Evolutionary conservation across 2,329 filamentous ascomycete genomes (phyloP), one percentile per base, ranked within the genome.

Genomic region (Colletotrichum sojae): DNA sequence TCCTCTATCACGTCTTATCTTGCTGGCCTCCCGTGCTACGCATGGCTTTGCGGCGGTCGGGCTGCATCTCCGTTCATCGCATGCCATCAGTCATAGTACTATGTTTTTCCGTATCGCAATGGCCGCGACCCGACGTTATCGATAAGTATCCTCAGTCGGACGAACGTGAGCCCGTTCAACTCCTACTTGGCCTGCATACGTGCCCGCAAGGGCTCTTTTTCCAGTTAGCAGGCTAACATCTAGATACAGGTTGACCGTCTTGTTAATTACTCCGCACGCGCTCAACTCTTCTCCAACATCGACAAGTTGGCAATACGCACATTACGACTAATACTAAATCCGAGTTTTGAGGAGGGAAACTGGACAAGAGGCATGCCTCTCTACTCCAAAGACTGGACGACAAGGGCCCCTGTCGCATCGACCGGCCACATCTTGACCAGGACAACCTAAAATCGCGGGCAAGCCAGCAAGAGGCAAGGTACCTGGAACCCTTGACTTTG

Each of bases 1-100:
- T 66, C 61, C 66, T 69, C 66, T 69, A 69, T 69, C 66, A 69
- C 66, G 66, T 66, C 66, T 69, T 69, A 69, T 69, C 66, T 69
- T 51, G 66, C 62, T 66, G 61, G 55, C 62, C 56, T 66, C 66
- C 66, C 62, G 66, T 69, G 55, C 66, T 69, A 46, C 62, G 51
- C 54, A 46, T 66, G 31, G 55, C 31, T 45, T 51, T 55, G 54
- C 66, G 49, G 49, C 39, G 65, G 40, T 27, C 53, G 39, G 46
- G 39, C 51, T 39, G 43, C 48, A 55, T 51, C 61, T 66, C 55
- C 49, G 31, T 60, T 45, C 45, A 46, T 66, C 51, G 55, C 55
- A 69, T 69, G 49, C 66, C 62, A 69, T 66, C 62, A 52, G 51
- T 45, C 54, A 66, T 66, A 31, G 39, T 45, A n/a, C n/a, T n/a